phyloP scores from a whole-genome alignment of 1,284 basidiomycete genomes.

The Cerrena zonata region DNA sequence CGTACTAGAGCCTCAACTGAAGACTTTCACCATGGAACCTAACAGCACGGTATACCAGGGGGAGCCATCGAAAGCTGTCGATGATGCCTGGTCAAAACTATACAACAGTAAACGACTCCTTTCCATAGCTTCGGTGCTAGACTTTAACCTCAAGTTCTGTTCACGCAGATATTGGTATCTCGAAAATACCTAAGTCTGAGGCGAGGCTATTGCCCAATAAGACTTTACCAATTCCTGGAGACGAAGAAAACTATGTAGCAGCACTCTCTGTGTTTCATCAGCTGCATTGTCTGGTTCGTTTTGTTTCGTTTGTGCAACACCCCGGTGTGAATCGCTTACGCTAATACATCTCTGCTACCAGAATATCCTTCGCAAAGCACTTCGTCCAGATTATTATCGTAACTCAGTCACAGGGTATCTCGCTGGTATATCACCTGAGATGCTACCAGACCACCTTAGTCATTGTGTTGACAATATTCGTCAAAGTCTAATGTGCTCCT shows the following conservation, averaged over 20 bases:
- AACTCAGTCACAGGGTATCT: slow-evolving; percentile 3
- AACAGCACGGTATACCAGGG: slow-evolving; percentile 3
- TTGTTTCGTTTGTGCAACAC: not conserved
- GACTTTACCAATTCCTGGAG: slow-evolving; percentile 4
- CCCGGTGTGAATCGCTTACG: not conserved
- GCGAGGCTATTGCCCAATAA: slow-evolving; percentile 5
- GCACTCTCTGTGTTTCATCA: slow-evolving; percentile 5
- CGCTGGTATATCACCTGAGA: not conserved
- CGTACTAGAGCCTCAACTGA: slow-evolving; percentile 2
- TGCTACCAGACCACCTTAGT: slow-evolving; percentile 15
- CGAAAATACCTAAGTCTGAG: slow-evolving; percentile 3
- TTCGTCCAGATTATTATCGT: slow-evolving; percentile 2
- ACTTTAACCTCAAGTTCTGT: not conserved
- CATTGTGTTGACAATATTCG: slow-evolving; percentile 26
- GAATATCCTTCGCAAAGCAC: slow-evolving; percentile 5
- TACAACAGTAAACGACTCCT: slow-evolving; percentile 1
- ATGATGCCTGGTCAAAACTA: slow-evolving; percentile 4
- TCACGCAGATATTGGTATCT: slow-evolving; percentile 4
- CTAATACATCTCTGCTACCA: not conserved
- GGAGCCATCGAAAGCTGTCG: not conserved
- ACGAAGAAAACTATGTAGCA: slow-evolving; percentile 6
- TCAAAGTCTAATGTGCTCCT: slow-evolving; percentile 23
- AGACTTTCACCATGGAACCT: slow-evolving; percentile 4
- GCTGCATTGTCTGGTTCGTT: slow-evolving; percentile 3
- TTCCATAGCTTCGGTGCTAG: not conserved